Base-by-base conservation (phyloP, 805 yeast genomes). In the Blastobotrys parvus region DNA sequence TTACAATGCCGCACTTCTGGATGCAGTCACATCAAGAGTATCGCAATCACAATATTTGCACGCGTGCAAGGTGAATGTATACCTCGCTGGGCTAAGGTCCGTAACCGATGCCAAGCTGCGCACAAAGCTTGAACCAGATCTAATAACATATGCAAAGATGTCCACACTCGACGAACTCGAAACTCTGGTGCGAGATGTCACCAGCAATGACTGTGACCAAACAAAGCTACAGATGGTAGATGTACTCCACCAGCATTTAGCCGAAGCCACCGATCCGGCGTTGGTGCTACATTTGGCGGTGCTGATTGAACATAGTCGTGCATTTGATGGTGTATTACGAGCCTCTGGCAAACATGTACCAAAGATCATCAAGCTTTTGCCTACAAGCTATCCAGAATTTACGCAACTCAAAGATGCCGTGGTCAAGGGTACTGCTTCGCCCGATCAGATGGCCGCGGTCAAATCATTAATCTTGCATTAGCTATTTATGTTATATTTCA, bases 301-400 rank as follows among this genome's bases (percentile, higher is more conserved):
- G 3, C 45, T 49, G 4, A 40, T 53, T 4, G 29, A 7, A 8
- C 29, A 25, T 25, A 25, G 29, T 25, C 44, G 43, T 31, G 16
- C 19, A 4, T 39, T 46, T 16, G 37, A 35, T 18, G 58, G 57
- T 2, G 30, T 51, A 8, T 46, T 60, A 17, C 46, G 52, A 18
- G 43, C 57, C 21, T 38, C 52, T 3, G 63, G 64, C 13, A 59
- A 58, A 41, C 47, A 49, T 16, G 55, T 58, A 17, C 63, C 64
- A 4, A 55, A 55, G 27, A 35, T 60, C 3, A 46, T 60, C 34
- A 55, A 55, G 38, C 47, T 39, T 17, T 48, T 55, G 16, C 18
- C 39, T n/a, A n/a, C n/a, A n/a, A n/a, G n/a, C 22, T 15, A 21
- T 8, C 19, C n/a, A 11, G 39, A 18, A 25, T 59, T 55, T 37